A percentile compares a stretch with the other conserved stretches of the same genome.
Evolutionary conservation across 1,284 basidiomycete species (phyloP).

Genomic region (Cutaneotrichosporon sp.): DNA sequence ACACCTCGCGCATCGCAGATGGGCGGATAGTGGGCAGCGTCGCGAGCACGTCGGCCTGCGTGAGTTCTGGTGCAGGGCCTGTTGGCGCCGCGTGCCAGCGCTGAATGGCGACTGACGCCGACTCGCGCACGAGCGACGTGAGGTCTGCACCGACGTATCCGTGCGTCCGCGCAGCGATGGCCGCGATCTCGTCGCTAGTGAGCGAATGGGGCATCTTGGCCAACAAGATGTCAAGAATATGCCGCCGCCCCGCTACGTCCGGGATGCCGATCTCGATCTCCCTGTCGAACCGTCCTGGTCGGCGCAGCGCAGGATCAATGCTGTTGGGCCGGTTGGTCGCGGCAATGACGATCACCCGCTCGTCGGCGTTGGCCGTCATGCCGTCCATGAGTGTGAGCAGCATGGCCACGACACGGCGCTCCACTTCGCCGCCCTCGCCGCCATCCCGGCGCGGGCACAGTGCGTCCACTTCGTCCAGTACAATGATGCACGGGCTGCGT

Average conservation of each 20-base stretch:
- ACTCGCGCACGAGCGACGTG: conserved; percentile 84
- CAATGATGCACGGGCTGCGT: conserved; percentile 82
- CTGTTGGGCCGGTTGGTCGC: conserved; percentile 97
- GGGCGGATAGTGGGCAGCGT: conserved; percentile 78
- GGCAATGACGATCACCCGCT: conserved; percentile 83
- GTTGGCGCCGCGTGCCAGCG: conserved; percentile 56
- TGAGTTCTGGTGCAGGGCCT: conserved; percentile 51
- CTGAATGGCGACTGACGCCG: conserved; percentile 85
- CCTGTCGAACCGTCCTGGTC: conserved; percentile 91
- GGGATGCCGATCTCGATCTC: conserved; percentile 98
- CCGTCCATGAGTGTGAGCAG: conserved; percentile 93
- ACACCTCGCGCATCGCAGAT: conserved; percentile 89
- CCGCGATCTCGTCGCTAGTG: conserved; percentile 56
- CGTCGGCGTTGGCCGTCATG: conserved; percentile 55
- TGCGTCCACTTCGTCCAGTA: conserved; percentile 95
- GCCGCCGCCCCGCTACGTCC: conserved; percentile 69
- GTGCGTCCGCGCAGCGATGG: conserved; percentile 74
- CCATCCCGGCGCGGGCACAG: conserved; percentile 86
- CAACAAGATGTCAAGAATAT: conserved; percentile 79
- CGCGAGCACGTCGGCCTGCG: conserved; percentile 60
- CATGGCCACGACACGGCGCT: conserved; percentile 91
- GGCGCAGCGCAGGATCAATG: conserved; percentile 87
- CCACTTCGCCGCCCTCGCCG: conserved; percentile 80
- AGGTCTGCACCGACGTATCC: conserved; percentile 98
- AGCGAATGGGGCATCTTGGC: conserved; percentile 73